These are phyloP conservation scores for Fragilariopsis cylindrus DNA, from an alignment of 108 stramenopile species.

Conservation along the genomic window DNA sequence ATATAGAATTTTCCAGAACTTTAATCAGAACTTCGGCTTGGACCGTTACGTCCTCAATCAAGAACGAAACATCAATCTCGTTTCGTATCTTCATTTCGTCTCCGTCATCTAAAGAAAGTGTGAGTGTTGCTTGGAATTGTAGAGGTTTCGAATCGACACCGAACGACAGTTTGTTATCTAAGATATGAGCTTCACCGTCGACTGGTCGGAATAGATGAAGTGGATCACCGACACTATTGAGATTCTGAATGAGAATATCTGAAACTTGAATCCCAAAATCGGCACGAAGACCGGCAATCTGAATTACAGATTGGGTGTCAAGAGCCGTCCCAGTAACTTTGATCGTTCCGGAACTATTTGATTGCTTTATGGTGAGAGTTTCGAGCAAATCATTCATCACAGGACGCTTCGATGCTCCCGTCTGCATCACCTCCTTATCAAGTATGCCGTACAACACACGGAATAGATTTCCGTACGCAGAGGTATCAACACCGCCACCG, in stretches of 20 bases:
- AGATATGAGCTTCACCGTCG: slow-evolving; percentile 27
- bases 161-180: slow-evolving; percentile 53
- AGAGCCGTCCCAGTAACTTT: slow-evolving; percentile 39
- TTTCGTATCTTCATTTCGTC: slow-evolving; percentile 52
- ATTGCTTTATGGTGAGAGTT: slow-evolving; percentile 38
- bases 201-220: slow-evolving; percentile 45
- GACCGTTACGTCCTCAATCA: slow-evolving; percentile 35
- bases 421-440: slow-evolving; percentile 33
- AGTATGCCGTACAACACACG: slow-evolving; percentile 34
- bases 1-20: slow-evolving; percentile 48
- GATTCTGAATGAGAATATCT: slow-evolving; percentile 47
- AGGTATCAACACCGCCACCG: slow-evolving; percentile 33
- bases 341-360: slow-evolving; percentile 46
- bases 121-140: slow-evolving; percentile 26
- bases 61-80: slow-evolving; percentile 39
- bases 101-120: slow-evolving; percentile 32
- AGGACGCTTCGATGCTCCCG: slow-evolving; percentile 37
- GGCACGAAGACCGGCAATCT: slow-evolving; percentile 49
- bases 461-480: slow-evolving; percentile 58
- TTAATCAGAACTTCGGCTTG: slow-evolving; percentile 37
- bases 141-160: slow-evolving; percentile 54
- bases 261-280: slow-evolving; percentile 40
- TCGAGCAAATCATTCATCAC: slow-evolving; percentile 45
- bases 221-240: slow-evolving; percentile 70
- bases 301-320: slow-evolving; percentile 26